Evolutionary conservation across 768 basidiomycete genomes (phyloP).

Genomic region (Auricularia cornea): DNA sequence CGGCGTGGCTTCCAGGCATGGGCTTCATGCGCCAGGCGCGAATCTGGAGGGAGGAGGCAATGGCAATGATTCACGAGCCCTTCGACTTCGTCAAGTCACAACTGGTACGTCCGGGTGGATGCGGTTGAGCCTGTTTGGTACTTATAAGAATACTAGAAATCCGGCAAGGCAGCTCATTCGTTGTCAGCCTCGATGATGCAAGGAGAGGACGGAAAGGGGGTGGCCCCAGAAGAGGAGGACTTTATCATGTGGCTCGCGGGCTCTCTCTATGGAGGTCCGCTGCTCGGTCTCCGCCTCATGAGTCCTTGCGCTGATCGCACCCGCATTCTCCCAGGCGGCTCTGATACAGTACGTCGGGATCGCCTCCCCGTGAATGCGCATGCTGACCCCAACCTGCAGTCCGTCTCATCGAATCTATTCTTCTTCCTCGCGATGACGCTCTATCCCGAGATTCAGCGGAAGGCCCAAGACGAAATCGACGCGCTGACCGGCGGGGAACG

Average conservation of each 20-base stretch:
- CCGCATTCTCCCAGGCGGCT: neutral
- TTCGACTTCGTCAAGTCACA: neutral
- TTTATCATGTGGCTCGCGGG: neutral
- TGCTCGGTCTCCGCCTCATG: neutral
- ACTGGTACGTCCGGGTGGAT: neutral
- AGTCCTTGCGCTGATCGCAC: neutral
- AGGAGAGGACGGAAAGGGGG: neutral
- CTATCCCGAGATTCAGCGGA: neutral
- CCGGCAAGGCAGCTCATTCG: neutral
- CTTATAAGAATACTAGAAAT: neutral
- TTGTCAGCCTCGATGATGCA: neutral
- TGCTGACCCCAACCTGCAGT: neutral
- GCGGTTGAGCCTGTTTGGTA: neutral
- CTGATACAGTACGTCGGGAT: neutral
- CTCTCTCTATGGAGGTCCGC: neutral
- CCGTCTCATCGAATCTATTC: neutral
- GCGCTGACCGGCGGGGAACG: neutral
- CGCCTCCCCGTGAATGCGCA: neutral
- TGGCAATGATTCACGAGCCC: neutral
- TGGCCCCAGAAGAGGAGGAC: neutral
- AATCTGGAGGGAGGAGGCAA: neutral
- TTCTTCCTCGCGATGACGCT: neutral
- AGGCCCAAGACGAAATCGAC: neutral
- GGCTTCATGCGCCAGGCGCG: neutral
- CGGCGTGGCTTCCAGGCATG: neutral